Conservation (phyloP, 108 stramenopile genomes). For the Poteriospumella lacustris region DNA sequence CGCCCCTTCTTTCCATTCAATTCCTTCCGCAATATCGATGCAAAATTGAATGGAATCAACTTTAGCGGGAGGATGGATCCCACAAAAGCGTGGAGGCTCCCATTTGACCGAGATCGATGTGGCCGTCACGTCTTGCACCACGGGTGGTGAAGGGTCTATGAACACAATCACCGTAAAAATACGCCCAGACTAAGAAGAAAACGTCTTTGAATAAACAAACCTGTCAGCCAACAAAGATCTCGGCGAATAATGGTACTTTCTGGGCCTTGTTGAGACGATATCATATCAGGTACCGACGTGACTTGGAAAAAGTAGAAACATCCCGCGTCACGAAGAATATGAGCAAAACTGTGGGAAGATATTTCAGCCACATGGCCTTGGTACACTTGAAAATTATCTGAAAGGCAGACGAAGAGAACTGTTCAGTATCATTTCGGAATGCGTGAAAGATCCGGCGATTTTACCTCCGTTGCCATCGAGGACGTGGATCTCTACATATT, state of each 20-base stretch:
- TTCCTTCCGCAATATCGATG: not conserved
- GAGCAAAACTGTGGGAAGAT: not conserved
- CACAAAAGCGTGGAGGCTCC: not conserved
- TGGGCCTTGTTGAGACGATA: not conserved
- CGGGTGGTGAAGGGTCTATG: not conserved
- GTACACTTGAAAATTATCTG: conserved; percentile 5
- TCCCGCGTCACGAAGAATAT: not conserved
- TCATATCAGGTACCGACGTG: not conserved
- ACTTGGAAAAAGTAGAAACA: conserved; percentile 5
- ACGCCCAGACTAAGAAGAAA: not conserved
- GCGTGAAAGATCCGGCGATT: not conserved
- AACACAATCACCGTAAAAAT: not conserved
- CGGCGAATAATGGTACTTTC: not conserved
- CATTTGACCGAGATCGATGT: not conserved
- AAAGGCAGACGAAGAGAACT: not conserved
- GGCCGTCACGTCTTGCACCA: not conserved
- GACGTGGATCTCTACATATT: not conserved
- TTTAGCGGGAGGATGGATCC: not conserved
- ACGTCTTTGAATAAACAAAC: not conserved
- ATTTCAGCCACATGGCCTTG: not conserved
- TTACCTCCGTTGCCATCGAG: conserved; percentile 16
- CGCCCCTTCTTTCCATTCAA: not conserved
- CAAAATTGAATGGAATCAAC: not conserved
- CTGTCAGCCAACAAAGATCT: conserved; percentile 22
- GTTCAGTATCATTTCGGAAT: not conserved